Evolutionary conservation across 768 basidiomycete genomes (phyloP).

Genomic region (Mycena galericulata): DNA sequence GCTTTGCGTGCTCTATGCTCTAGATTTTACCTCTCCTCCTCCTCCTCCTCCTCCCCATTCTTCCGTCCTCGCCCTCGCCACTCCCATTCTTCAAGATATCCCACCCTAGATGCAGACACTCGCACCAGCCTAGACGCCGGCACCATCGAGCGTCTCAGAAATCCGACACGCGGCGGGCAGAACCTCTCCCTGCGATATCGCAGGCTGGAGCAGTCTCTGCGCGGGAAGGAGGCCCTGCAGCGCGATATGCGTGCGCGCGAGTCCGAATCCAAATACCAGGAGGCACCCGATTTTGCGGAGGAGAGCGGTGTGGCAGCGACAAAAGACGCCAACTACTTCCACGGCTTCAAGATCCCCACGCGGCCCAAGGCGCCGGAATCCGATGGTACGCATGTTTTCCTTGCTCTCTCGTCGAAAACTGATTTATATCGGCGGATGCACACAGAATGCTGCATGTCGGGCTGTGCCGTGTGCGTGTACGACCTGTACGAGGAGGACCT

Average conservation of each 20-base stretch:
- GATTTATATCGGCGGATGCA: background rate
- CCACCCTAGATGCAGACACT: too few species aligned
- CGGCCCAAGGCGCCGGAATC: conserved; percentile 71
- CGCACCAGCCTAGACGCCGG: conserved; percentile 7
- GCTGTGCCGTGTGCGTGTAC: conserved; percentile 93
- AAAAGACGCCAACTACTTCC: conserved; percentile 47
- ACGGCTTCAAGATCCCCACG: conserved; percentile 70
- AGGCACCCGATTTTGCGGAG: conserved; percentile 20
- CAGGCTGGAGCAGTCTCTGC: conserved; percentile 65
- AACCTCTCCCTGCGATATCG: conserved; percentile 70
- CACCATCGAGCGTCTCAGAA: conserved; percentile 36
- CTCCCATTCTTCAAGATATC: too few species aligned
- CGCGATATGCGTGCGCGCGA: conserved; percentile 39
- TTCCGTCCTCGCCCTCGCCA: too few species aligned
- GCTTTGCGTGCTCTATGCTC: too few species aligned
- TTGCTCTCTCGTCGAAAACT: too few species aligned
- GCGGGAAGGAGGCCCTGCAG: conserved; percentile 55
- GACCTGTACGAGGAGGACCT: conserved; percentile 86
- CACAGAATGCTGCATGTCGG: conserved; percentile 94
- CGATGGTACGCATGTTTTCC: conserved; percentile 67
- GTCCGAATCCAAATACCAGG: too few species aligned
- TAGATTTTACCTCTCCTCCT: too few species aligned
- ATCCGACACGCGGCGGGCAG: conserved; percentile 59
- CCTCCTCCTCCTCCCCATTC: too few species aligned
- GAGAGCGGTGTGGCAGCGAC: too few species aligned